These are phyloP conservation scores for Meyerozyma smithsonii DNA, from an alignment of 1,139 yeast genomes.

Conservation along the genomic window DNA sequence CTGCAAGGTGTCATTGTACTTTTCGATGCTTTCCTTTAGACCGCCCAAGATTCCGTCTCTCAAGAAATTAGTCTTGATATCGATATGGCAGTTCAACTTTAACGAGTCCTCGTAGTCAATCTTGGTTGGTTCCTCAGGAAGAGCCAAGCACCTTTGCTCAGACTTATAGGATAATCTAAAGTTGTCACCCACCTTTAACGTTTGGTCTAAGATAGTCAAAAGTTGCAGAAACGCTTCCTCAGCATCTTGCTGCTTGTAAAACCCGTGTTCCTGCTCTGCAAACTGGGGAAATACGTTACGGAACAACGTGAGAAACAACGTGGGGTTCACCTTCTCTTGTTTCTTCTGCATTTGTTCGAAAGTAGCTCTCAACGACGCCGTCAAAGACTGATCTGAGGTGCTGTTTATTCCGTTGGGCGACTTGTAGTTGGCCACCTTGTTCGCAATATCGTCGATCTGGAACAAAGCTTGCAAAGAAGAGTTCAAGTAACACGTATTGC, in stretches of 20 bases:
- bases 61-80: conserved; percentile 78
- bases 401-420: conserved; percentile 6
- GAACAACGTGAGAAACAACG: conserved; percentile 57
- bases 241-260: conserved; percentile 93
- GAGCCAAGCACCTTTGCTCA: conserved; percentile 54
- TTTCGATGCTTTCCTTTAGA: conserved; percentile 71
- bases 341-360: conserved; percentile 44
- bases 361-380: conserved; percentile 33
- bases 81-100: conserved; percentile 86
- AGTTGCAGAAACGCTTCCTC: conserved; percentile 92
- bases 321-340: conserved; percentile 52
- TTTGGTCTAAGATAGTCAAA: conserved; percentile 49
- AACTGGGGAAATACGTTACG: conserved; percentile 81
- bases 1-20: conserved; percentile 66
- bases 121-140: conserved; percentile 49
- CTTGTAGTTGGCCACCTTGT: conserved; percentile 9
- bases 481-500: conserved; percentile 93
- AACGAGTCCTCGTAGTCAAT: conserved; percentile 49
- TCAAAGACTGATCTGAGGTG: conserved; percentile 9
- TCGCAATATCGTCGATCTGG: conserved; percentile 56
- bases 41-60: conserved; percentile 81
- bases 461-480: conserved; percentile 80
- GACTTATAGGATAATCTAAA: conserved; percentile 66
- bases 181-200: conserved; percentile 47
- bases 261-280: conserved; percentile 72